Percentiles rank a stretch among this genome's conserved stretches.
phyloP scores from a whole-genome alignment of 2,329 filamentous ascomycete species.

The Neopestalotiopsis rosae region DNA sequence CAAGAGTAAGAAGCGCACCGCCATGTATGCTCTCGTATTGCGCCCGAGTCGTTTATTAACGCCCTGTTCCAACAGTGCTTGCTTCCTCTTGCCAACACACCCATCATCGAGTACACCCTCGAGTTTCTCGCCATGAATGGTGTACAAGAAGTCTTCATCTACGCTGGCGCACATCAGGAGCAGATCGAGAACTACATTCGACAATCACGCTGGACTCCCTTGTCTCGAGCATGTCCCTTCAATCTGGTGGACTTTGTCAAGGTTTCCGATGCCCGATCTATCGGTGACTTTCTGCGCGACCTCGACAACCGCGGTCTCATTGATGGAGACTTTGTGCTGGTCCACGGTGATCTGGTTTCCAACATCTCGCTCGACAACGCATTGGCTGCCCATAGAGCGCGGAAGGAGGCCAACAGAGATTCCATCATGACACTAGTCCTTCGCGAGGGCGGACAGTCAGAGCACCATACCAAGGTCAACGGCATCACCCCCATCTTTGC shows the following conservation, averaged over 20 bases:
- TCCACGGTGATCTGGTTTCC: conserved; percentile 91
- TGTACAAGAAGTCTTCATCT: conserved; percentile 92
- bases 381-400: conserved; percentile 78
- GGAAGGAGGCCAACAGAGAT: conserved; percentile 84
- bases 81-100: conserved; percentile 88
- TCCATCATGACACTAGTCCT: conserved; percentile 98
- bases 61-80: conserved; percentile 70
- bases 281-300: conserved; percentile 94
- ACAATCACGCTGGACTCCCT: conserved; percentile 73
- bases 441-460: conserved; percentile 71
- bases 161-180: conserved; percentile 86
- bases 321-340: conserved; percentile 87
- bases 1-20: conserved; percentile 66
- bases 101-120: conserved; percentile 95
- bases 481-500: conserved; percentile 84
- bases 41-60: background rate
- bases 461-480: conserved; percentile 78
- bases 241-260: conserved; percentile 82
- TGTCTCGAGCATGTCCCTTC: conserved; percentile 68
- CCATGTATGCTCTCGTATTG: conserved; percentile 6
- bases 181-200: conserved; percentile 87
- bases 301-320: conserved; percentile 86
- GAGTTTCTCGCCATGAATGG: conserved; percentile 95
- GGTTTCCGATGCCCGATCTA: conserved; percentile 80
- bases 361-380: conserved; percentile 85